Conservation (phyloP, 305 asterid species). For the Solanum hybrid region DNA sequence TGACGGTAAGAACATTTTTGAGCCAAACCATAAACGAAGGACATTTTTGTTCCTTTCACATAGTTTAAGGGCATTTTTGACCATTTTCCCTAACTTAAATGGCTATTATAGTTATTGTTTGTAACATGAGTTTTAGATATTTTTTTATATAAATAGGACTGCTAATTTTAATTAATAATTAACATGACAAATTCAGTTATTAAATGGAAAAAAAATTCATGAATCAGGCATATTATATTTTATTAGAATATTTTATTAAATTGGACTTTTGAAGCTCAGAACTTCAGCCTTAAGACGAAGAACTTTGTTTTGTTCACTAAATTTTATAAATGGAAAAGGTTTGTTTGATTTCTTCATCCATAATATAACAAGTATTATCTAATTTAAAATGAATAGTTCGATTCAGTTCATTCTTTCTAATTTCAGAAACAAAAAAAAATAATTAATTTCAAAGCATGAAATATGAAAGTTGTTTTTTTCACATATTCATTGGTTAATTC, state of each 20-base stretch:
- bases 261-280: background rate
- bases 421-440: background rate
- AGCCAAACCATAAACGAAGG: too few relatives aligned
- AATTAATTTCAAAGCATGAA: background rate
- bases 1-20: too few relatives aligned
- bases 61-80: too few relatives aligned
- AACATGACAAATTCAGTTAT: background rate
- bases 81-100: too few relatives aligned
- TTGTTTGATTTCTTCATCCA: background rate
- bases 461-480: too few relatives aligned
- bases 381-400: too few relatives aligned
- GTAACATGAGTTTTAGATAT: background rate
- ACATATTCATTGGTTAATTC: too few relatives aligned
- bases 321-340: background rate
- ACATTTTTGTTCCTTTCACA: too few relatives aligned
- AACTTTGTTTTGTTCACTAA: background rate
- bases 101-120: background rate
- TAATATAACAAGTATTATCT: background rate
- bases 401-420: background rate
- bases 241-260: background rate
- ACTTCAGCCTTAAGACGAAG: background rate
- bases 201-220: background rate
- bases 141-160: too few relatives aligned
- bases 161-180: too few relatives aligned
- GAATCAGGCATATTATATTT: background rate